Evolutionary conservation across 2,329 filamentous ascomycete genomes (phyloP), one percentile per base, ranked within the genome.

Genomic region (Periconia sp.): DNA sequence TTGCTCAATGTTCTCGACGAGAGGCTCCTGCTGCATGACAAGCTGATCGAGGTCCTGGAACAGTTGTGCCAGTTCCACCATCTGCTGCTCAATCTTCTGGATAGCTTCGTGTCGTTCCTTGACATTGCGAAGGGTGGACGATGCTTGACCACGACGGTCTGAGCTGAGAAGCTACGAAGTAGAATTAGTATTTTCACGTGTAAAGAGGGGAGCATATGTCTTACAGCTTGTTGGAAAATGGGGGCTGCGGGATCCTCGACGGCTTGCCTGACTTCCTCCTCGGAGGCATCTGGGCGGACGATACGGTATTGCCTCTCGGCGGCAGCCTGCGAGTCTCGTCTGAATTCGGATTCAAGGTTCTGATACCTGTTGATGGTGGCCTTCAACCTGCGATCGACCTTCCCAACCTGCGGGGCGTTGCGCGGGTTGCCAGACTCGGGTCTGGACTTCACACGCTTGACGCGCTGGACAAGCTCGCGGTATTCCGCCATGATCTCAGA

Each of bases 281-380:
- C 90, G 27, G 85, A 83, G 2, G 91, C 91, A 53, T 96, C 87
- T 19, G 92, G 90, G 59, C 86, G 84, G 51, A 94, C 92, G 70
- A 97, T 97, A 54, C 89, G 85, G 76, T 95, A 96, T 73, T 97
- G 92, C 51, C 94, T 85, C 61, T 87, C 89, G 77, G 95, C 90
- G 75, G 95, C 91, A 47, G 91, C 89, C 71, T 90, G 84, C 31
- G 91, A 85, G 62, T 88, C 87, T 75, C 89, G 89, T 70, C 89
- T 85, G 81, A 92, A 96, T 19, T 87, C 82, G 1, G 85, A 85
- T 75, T 97, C 92, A 51, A 91, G 81, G 60, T 85, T 82, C 75
- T 94, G 91, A 79, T 92, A 97, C 57, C 85, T 79, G 63, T 90
- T 85, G 73, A 96, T 93, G 55, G 90, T 90, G 43, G 82, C 79